Evolutionary conservation across 305 asterid species (phyloP).

Genomic region (Caryopteris hybrid): DNA sequence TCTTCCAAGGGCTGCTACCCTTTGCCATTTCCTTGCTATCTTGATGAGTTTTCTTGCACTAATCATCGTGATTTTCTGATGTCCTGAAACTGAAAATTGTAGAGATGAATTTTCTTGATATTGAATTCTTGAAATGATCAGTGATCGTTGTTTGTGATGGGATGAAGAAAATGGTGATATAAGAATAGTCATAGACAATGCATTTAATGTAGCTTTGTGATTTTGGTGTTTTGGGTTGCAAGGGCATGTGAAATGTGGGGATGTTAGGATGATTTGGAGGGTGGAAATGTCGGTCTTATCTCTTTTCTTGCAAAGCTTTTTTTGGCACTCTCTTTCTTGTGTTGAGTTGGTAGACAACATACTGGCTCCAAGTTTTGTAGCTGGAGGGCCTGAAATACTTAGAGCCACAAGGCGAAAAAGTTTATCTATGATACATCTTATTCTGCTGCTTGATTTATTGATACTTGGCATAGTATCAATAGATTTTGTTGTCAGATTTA

Average conservation of each 20-base stretch:
- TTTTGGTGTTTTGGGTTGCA: conserved; percentile 10
- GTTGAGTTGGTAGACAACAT: conserved; percentile 7
- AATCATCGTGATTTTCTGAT: neutral
- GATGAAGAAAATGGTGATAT: neutral
- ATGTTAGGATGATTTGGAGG: neutral
- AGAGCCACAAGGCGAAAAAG: conserved; percentile 14
- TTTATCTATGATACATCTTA: neutral
- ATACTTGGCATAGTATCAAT: neutral
- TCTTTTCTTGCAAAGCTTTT: neutral
- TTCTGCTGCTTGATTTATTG: neutral
- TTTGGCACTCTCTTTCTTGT: neutral
- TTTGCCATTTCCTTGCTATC: too few relatives aligned
- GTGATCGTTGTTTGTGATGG: conserved; percentile 3
- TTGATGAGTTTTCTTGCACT: neutral
- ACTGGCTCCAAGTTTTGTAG: neutral
- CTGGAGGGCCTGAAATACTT: neutral
- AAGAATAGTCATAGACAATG: neutral
- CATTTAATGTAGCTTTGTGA: neutral
- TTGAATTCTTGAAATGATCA: neutral
- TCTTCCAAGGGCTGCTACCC: conserved; percentile 3
- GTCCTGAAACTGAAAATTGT: too few relatives aligned
- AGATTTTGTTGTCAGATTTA: neutral
- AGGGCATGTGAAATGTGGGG: conserved; percentile 15
- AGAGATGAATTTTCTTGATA: too few relatives aligned
- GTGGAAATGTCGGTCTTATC: neutral